Evolutionary conservation across 805 yeast species (phyloP), one percentile per base, ranked within the genome.

Genomic region (Saccharomycopsis sp.): DNA sequence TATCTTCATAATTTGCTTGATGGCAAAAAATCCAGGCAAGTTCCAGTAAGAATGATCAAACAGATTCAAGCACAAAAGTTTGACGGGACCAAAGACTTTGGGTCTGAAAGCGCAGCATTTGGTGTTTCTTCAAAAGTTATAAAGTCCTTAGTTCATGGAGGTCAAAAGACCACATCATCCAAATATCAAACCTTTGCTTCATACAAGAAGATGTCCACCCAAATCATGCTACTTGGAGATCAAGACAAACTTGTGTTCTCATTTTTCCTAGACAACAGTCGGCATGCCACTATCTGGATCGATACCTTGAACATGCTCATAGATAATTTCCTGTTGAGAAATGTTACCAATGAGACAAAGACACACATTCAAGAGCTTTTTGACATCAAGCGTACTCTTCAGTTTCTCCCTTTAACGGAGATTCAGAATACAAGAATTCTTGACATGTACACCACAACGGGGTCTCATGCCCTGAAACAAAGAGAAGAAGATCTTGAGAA

Each of bases 271-370:
- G 45, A 42, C 18, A 46, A 34, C 15, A 10, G 10, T 17, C 17
- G 37, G 9, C 12, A 20, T 15, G 43, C 48, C n/a, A 34, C 38
- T 5, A 19, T 46, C 12, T 46, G 49, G 46, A 21, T 16, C 7
- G 49, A 46, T 26, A 27, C 39, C 10, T 34, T 46, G 13, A 46
- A 39, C 16, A 36, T 42, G n/a, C 22, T 42, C 6, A 40, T 37
- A 21, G 38, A 39, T 29, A 39, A 39, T 20, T 42, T 38, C 30
- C 26, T 29, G 8, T 40, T 42, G 30, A 27, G 27, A 1, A 22
- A 36, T 16, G 41, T 43, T 19, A 30, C 45, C 9, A 34, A 32
- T 6, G 41, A 39, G 18, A 43, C 48, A n/a, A 36, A 35, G 30
- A 16, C 22, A 4, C 45, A 46, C 16, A 27, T 46, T 22, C 34